phyloP scores from a whole-genome alignment of 1,284 basidiomycete genomes.

The Fomitiporia mediterranea region DNA sequence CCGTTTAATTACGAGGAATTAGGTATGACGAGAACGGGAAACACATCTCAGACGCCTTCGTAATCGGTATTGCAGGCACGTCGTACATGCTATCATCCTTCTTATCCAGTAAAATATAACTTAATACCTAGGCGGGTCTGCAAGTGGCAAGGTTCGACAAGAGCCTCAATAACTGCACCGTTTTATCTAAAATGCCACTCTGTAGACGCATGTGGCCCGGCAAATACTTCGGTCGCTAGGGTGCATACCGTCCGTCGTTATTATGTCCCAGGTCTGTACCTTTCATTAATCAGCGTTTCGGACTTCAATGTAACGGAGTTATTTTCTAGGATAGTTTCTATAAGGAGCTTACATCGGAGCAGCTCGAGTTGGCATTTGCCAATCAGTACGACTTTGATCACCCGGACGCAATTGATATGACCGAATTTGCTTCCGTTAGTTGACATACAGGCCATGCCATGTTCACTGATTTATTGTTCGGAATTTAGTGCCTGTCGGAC shows the following conservation, averaged over 20 bases:
- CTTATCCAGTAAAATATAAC: conserved; percentile 10
- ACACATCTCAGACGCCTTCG: conserved; percentile 73
- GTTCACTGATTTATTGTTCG: conserved; percentile 13
- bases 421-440: conserved; percentile 74
- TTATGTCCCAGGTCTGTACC: conserved; percentile 69
- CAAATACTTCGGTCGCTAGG: conserved; percentile 80
- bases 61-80: conserved; percentile 88
- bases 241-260: conserved; percentile 84
- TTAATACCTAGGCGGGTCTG: conserved; percentile 66
- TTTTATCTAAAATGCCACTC: conserved; percentile 1
- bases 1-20: conserved; percentile 6
- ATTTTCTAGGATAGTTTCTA: conserved; percentile 88
- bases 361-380: conserved; percentile 78
- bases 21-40: conserved; percentile 77
- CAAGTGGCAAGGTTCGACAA: conserved; percentile 79
- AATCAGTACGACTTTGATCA: conserved; percentile 91
- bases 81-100: conserved; percentile 19
- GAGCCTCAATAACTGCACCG: too few relatives aligned
- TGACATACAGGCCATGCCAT: neutral
- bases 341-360: conserved; percentile 72
- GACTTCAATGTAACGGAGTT: neutral
- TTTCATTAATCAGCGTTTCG: neutral
- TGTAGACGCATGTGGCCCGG: conserved; percentile 85
- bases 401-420: conserved; percentile 90
- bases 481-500: conserved; percentile 76